Evolutionary conservation across 2,329 filamentous ascomycete genomes (phyloP).

Genomic region (Nannizziopsis barbatae): DNA sequence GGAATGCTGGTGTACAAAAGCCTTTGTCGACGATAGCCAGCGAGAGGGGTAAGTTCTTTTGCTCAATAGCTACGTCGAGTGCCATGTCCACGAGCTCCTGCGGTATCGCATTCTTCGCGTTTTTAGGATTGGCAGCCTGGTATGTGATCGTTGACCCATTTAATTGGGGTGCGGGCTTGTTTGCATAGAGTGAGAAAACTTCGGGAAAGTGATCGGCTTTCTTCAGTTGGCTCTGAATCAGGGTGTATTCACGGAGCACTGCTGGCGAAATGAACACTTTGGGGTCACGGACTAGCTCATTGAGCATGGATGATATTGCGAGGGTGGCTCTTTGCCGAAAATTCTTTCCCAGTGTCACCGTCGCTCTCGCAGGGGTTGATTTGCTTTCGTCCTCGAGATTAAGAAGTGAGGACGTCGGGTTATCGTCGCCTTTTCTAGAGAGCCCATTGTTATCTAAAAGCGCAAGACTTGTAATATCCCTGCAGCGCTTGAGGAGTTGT

Average conservation of each 20-base stretch:
- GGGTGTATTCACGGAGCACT: constrained; percentile 63
- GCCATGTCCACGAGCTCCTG: constrained; percentile 59
- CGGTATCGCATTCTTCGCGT: constrained; percentile 60
- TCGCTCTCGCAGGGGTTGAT: background rate
- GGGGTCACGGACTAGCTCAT: constrained; percentile 59
- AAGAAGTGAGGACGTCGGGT: constrained; percentile 33
- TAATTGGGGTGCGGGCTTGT: constrained; percentile 61
- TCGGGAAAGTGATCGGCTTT: constrained; percentile 66
- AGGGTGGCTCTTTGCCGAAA: constrained; percentile 31
- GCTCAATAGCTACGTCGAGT: constrained; percentile 65
- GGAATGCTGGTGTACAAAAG: constrained; percentile 35
- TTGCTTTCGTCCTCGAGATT: constrained; percentile 24
- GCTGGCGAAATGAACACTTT: constrained; percentile 68
- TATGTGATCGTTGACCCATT: constrained; percentile 50
- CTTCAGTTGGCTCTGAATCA: constrained; percentile 61
- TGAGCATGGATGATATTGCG: constrained; percentile 47
- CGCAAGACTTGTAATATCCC: constrained; percentile 25
- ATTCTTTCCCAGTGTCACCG: constrained; percentile 16
- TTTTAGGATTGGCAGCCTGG: constrained; percentile 54
- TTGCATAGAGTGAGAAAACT: constrained; percentile 69
- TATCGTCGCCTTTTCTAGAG: constrained; percentile 21
- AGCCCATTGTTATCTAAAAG: constrained; percentile 21
- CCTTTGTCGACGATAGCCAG: constrained; percentile 63
- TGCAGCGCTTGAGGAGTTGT: constrained; percentile 27
- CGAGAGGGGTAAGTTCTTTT: constrained; percentile 65